Conservation (phyloP, 495 filamentous ascomycete species). For the Penicillium diatomitis region DNA sequence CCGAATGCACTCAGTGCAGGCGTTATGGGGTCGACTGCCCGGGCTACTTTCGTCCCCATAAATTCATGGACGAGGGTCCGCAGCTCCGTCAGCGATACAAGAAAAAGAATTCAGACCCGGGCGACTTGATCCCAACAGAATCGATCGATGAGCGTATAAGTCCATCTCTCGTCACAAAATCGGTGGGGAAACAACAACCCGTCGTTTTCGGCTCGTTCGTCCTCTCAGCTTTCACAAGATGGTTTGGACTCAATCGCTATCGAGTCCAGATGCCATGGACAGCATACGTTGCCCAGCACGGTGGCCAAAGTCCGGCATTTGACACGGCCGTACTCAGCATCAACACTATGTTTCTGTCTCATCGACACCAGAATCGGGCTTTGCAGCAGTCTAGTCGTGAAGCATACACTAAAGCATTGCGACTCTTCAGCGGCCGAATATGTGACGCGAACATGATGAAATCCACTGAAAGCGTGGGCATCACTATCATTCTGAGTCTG, state of each 20-base stretch:
- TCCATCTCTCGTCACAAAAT: conserved; percentile 12
- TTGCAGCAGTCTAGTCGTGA: conserved; percentile 16
- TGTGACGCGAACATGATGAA: conserved; percentile 10
- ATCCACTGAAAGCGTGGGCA: conserved; percentile 19
- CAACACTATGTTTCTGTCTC: conserved; percentile 13
- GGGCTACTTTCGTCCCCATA: conserved; percentile 15
- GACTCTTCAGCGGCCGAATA: conserved; percentile 18
- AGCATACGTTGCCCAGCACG: conserved; percentile 10
- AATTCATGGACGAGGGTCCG: conserved; percentile 20
- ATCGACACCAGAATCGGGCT: conserved; percentile 4
- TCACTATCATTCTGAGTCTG: conserved; percentile 19
- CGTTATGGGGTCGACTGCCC: conserved; percentile 21
- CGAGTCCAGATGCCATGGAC: conserved; percentile 19
- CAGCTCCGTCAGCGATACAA: conserved; percentile 11
- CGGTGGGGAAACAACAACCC: conserved; percentile 15
- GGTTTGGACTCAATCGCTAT: conserved; percentile 16
- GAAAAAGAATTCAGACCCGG: conserved; percentile 1
- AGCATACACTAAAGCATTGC: conserved; percentile 25
- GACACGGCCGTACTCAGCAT: conserved; percentile 15
- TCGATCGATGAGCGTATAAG: conserved; percentile 17
- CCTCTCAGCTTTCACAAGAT: conserved; percentile 14
- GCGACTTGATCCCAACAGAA: neutral
- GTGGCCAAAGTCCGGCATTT: conserved; percentile 14
- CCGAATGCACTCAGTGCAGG: conserved; percentile 21
- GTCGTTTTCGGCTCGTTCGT: conserved; percentile 19